Percentiles rank a stretch among this genome's conserved stretches.
phyloP scores from a whole-genome alignment of 139 green algal species.

The Nannochloris sp. region DNA sequence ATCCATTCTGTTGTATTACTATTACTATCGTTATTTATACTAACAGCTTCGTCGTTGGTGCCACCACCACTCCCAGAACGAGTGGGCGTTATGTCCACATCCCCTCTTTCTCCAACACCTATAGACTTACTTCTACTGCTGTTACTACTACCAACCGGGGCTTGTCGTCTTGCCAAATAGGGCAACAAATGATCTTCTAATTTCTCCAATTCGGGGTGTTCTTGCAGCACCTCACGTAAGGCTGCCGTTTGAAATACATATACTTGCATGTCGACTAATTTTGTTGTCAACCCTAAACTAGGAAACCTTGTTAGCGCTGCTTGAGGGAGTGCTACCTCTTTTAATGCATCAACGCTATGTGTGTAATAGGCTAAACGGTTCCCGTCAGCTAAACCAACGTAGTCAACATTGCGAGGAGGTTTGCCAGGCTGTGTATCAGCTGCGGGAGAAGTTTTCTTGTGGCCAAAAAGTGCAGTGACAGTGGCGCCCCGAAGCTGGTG shows the following conservation, averaged over 20 bases:
- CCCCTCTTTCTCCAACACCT: too few species aligned
- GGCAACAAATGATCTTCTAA: conserved; percentile 54
- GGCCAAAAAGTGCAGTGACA: conserved; percentile 54
- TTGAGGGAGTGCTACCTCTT: conserved; percentile 43
- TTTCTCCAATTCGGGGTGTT: conserved; percentile 30
- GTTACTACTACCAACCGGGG: background rate
- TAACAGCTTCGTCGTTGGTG: background rate
- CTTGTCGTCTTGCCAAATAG: conserved; percentile 53
- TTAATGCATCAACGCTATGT: conserved; percentile 38
- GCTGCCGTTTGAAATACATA: conserved; percentile 50
- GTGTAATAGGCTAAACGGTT: conserved; percentile 64
- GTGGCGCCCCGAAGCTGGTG: conserved; percentile 41
- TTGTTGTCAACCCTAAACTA: conserved; percentile 23
- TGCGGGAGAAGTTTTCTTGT: conserved; percentile 37
- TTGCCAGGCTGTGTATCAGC: conserved; percentile 73
- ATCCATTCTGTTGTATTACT: background rate
- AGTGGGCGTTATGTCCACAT: background rate
- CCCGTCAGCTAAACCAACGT: conserved; percentile 28
- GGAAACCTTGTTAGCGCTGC: conserved; percentile 20
- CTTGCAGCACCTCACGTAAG: conserved; percentile 37
- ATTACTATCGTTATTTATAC: background rate
- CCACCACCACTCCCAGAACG: background rate
- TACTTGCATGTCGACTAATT: conserved; percentile 49
- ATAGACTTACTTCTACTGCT: background rate
- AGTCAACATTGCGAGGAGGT: conserved; percentile 69